phyloP scores from a whole-genome alignment of 2,329 filamentous ascomycete species.

The Calonectria multiphialidica region DNA sequence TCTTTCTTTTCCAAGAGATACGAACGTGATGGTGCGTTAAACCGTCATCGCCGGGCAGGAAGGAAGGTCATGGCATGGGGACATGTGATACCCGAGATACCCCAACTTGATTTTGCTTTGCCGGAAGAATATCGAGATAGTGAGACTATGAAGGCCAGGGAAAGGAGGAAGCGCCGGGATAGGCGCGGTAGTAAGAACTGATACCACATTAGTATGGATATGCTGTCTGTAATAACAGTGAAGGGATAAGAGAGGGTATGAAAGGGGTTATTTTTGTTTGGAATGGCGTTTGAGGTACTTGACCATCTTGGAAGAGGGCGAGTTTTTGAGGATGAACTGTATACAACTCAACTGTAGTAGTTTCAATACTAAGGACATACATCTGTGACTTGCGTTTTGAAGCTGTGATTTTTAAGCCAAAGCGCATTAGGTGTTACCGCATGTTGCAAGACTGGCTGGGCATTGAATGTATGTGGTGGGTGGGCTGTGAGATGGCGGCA shows the following conservation, averaged over 20 bases:
- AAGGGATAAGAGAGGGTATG: slow-evolving; percentile 15
- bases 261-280: slow-evolving; percentile 1
- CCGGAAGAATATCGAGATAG: slow-evolving; percentile 73
- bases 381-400: neutral
- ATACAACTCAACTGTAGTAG: slow-evolving; percentile 16
- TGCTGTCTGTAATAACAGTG: slow-evolving; percentile 34
- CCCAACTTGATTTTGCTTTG: slow-evolving; percentile 79
- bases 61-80: slow-evolving; percentile 85
- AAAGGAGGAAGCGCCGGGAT: slow-evolving; percentile 72
- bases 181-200: slow-evolving; percentile 63
- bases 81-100: slow-evolving; percentile 79
- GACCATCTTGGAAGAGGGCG: neutral
- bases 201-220: slow-evolving; percentile 30
- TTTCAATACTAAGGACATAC: slow-evolving; percentile 5
- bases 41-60: slow-evolving; percentile 75
- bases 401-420: neutral
- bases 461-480: neutral
- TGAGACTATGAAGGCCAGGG: slow-evolving; percentile 68
- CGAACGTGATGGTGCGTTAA: slow-evolving; percentile 83
- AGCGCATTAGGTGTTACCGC: neutral
- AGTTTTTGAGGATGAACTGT: slow-evolving; percentile 5
- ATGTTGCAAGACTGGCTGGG: neutral
- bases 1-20: slow-evolving; percentile 89
- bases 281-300: slow-evolving; percentile 23
- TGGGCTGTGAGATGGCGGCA: neutral